Base-by-base conservation (phyloP, 495 filamentous ascomycete genomes). In the Schizothecium vesticola region DNA sequence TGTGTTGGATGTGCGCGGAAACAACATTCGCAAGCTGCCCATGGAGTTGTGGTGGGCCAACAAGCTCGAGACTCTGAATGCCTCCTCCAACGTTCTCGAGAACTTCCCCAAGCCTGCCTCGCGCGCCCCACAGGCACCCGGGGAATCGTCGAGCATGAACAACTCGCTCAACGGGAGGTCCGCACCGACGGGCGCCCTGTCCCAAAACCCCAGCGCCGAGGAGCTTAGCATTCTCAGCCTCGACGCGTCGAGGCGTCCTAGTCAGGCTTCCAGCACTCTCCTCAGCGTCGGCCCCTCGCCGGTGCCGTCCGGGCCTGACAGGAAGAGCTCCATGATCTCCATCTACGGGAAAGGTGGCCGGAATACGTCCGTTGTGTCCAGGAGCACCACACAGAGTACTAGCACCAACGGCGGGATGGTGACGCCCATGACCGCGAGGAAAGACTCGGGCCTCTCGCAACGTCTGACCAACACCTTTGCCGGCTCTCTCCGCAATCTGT, bases 31-130 rank as follows among this genome's bases (percentile, higher is more conserved):
- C 71, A 88, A 87, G 63, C 83, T 99, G 33, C 95, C 95, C 7
- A 87, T 91, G 71, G 95, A 99, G 71, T 83, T 98, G 13, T 99
- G 95, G 95, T 91, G 91, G 83, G 92, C 93, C 59, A 86, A 87
- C 67, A 93, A 89, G 72, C 79, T 99, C 65, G 93, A 97, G 75
- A 92, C 91, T 0, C 84, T 99, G 60, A 99, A 99, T 77, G 89
- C 96, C 21, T 97, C 94, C 2, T 96, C 95, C 9, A 99, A 99
- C 71, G 86, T 97, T 11, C 80, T 99, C 3, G 89, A 92, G 22
- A 87, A 83, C 63, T 98, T 99, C 73, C 95, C 95, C 0, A 97
- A 96, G 70, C 91, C 88, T 58, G 87, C 87, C 23, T 87, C 87
- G 29, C 82, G 87, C 19, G 76, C 83, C 21, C 88, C 90, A 4